Conservation (phyloP, 305 asterid genomes). For the Plantago lanceolata region DNA sequence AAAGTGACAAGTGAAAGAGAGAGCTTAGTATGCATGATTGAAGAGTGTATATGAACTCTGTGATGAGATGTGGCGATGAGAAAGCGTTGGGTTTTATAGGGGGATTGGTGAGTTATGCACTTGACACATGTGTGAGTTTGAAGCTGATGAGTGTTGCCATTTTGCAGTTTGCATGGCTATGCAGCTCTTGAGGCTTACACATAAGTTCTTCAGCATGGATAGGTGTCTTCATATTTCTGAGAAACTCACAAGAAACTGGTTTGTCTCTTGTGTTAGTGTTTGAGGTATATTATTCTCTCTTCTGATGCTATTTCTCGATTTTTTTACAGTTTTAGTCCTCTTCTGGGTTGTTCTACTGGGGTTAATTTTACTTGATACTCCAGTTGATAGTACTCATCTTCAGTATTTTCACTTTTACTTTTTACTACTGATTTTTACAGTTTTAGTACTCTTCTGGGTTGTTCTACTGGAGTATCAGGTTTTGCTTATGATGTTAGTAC, state of each 20-base stretch:
- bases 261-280: background rate
- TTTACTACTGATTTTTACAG: too few species aligned
- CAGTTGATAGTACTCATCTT: too few species aligned
- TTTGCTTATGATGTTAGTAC: too few species aligned
- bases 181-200: constrained; percentile 33
- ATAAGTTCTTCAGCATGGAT: constrained; percentile 24
- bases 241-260: background rate
- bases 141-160: background rate
- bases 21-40: constrained; percentile 25
- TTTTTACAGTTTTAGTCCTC: too few species aligned
- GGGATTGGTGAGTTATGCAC: background rate
- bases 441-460: too few species aligned
- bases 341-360: too few species aligned
- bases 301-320: too few species aligned
- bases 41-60: background rate
- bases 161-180: constrained; percentile 52
- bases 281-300: too few species aligned
- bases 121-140: constrained; percentile 29
- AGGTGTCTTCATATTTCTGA: constrained; percentile 25
- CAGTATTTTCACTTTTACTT: too few species aligned
- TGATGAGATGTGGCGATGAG: constrained; percentile 27
- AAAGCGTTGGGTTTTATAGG: constrained; percentile 29
- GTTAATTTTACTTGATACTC: too few species aligned
- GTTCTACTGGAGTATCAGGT: too few species aligned
- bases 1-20: constrained; percentile 23